Percentiles rank a stretch among this genome's conserved stretches.
Evolutionary conservation across 2,329 filamentous ascomycete species (phyloP).

Genomic region (Penicillium sp.): DNA sequence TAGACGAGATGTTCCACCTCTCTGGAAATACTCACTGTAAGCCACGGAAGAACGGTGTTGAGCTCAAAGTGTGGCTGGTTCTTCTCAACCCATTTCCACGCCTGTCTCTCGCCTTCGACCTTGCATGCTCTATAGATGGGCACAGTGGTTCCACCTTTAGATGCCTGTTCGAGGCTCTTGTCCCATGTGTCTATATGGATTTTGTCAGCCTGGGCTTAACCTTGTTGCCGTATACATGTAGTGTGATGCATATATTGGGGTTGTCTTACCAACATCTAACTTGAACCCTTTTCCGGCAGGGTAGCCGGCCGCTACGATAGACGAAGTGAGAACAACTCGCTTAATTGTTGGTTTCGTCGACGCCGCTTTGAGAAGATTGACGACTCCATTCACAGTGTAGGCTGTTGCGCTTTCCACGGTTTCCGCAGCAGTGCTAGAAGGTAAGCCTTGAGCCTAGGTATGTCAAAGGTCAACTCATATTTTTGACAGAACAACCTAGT

Average conservation of each 20-base stretch:
- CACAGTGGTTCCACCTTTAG: neutral
- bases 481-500: neutral
- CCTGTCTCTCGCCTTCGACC: slow-evolving; percentile 38
- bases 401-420: slow-evolving; percentile 33
- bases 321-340: slow-evolving; percentile 10
- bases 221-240: no score
- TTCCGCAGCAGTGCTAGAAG: slow-evolving; percentile 36
- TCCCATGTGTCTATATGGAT: neutral
- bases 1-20: no score
- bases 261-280: slow-evolving; percentile 6
- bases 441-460: slow-evolving; percentile 3
- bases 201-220: neutral
- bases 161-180: neutral
- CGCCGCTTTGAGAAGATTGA: slow-evolving; percentile 28
- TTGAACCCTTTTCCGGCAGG: neutral
- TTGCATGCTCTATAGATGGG: slow-evolving; percentile 34
- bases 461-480: neutral
- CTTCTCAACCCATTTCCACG: slow-evolving; percentile 42
- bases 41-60: slow-evolving; percentile 33
- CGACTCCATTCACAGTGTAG: slow-evolving; percentile 32
- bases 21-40: slow-evolving; percentile 18
- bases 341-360: slow-evolving; percentile 8
- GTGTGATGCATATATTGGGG: neutral
- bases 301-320: slow-evolving; percentile 2
- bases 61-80: slow-evolving; percentile 39